Percentiles rank a stretch among this genome's conserved stretches.
phyloP scores from a whole-genome alignment of 2,329 filamentous ascomycete genomes.

The Bipolaris bicolor region DNA sequence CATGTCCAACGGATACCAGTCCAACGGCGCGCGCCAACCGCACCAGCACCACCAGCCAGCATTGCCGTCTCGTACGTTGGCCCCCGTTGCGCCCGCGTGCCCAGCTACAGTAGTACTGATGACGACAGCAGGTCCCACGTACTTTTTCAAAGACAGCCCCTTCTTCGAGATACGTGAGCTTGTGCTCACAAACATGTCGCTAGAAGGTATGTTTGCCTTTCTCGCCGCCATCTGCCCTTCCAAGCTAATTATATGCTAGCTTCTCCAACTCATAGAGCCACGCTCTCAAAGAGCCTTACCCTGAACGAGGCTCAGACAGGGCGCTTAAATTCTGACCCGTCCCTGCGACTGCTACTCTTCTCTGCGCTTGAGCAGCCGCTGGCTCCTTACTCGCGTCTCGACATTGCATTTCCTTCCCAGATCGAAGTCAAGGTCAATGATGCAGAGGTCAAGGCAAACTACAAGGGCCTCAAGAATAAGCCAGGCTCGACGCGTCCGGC shows the following conservation, averaged over 20 bases:
- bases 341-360: slow-evolving; percentile 79
- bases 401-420: slow-evolving; percentile 89
- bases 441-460: slow-evolving; percentile 87
- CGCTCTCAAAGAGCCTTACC: slow-evolving; percentile 63
- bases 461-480: slow-evolving; percentile 94
- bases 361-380: slow-evolving; percentile 68
- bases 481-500: slow-evolving; percentile 92
- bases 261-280: slow-evolving; percentile 65
- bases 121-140: slow-evolving; percentile 43
- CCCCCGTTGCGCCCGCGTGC: slow-evolving; percentile 18
- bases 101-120: not conserved
- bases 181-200: slow-evolving; percentile 68
- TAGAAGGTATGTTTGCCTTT: slow-evolving; percentile 72
- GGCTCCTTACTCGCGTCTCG: slow-evolving; percentile 51
- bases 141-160: slow-evolving; percentile 76
- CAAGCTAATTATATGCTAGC: slow-evolving; percentile 49
- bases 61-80: slow-evolving; percentile 25
- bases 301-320: slow-evolving; percentile 61
- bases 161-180: slow-evolving; percentile 77
- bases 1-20: slow-evolving; percentile 31
- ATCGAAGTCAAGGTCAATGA: slow-evolving; percentile 91
- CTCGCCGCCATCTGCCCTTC: slow-evolving; percentile 15
- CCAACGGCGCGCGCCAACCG: slow-evolving; percentile 14
- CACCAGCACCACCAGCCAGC: slow-evolving; percentile 27
- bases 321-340: slow-evolving; percentile 65